These are phyloP conservation scores for Theileria sp. DNA, from an alignment of 169 alveolate species.

Conservation along the genomic window DNA sequence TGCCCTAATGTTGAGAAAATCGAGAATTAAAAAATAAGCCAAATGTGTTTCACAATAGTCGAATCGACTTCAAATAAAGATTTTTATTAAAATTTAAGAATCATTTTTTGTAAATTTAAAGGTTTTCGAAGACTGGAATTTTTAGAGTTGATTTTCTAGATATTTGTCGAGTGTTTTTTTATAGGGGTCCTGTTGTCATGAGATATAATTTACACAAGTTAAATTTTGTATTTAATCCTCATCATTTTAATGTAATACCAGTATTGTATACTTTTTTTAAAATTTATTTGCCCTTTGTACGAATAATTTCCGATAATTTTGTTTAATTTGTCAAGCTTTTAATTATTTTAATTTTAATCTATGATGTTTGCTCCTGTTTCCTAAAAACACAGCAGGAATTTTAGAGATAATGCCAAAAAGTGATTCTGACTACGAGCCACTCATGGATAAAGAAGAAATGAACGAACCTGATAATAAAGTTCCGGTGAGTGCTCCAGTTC, in stretches of 20 bases:
- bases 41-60: background rate
- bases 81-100: background rate
- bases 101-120: no score
- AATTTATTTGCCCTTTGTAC: background rate
- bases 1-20: background rate
- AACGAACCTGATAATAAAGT: background rate
- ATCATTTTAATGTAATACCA: background rate
- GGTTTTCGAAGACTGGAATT: background rate
- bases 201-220: background rate
- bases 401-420: background rate
- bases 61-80: background rate
- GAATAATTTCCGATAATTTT: background rate
- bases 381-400: background rate
- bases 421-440: slow-evolving; percentile 12
- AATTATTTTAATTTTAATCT: background rate
- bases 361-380: background rate
- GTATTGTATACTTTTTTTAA: background rate
- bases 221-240: background rate
- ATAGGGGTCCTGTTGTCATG: background rate
- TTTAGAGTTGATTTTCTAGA: background rate
- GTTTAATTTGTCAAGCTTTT: background rate
- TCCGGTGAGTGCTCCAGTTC: background rate
- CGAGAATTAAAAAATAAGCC: background rate
- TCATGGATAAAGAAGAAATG: background rate
- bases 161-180: background rate